A percentile compares a stretch with the other conserved stretches of the same genome.
Evolutionary conservation across 2,329 filamentous ascomycete species (phyloP).

Genomic region (Cladosporium cucumerinum): DNA sequence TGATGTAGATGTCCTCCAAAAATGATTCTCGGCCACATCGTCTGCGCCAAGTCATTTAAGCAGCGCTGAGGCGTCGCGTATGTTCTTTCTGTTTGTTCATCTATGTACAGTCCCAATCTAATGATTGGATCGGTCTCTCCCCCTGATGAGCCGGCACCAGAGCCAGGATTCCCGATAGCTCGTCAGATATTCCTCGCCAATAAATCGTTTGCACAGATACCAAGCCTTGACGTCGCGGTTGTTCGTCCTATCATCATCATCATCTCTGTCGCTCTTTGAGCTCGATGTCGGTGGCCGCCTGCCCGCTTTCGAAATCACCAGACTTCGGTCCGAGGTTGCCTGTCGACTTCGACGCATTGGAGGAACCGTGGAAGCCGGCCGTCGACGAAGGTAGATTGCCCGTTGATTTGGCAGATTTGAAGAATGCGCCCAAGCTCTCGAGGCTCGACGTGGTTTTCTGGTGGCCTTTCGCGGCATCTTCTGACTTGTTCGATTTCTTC

Average conservation of each 20-base stretch:
- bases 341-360: background rate
- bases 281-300: background rate
- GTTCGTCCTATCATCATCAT: background rate
- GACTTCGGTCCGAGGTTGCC: background rate
- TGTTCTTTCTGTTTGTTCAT: background rate
- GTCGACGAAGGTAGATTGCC: background rate
- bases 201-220: background rate
- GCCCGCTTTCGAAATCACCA: background rate
- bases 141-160: slow-evolving; percentile 3
- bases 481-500: background rate
- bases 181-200: background rate
- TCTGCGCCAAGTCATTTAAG: background rate
- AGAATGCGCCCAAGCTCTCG: slow-evolving; percentile 1
- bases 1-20: background rate
- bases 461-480: background rate
- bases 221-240: background rate
- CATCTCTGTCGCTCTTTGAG: background rate
- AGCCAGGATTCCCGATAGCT: background rate
- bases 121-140: background rate
- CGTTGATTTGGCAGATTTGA: background rate
- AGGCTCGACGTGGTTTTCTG: slow-evolving; percentile 1
- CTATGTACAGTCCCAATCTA: background rate
- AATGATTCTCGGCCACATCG: background rate
- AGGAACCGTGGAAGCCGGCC: background rate
- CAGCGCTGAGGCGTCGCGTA: background rate